Percentiles rank a stretch among this genome's conserved stretches.
Conservation (phyloP, 768 basidiomycete species). For the Trametes punicea region DNA sequence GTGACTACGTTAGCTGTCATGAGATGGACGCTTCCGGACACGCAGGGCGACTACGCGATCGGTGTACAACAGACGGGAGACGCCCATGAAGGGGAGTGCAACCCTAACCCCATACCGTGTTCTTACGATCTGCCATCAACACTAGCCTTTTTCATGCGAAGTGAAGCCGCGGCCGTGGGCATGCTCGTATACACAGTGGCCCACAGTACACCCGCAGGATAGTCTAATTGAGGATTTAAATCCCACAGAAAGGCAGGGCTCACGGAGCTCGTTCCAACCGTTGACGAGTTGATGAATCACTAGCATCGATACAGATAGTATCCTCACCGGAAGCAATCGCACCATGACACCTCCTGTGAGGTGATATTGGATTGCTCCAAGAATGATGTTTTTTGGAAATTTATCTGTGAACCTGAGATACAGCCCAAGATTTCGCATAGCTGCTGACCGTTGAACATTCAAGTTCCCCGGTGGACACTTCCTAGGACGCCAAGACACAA, state of each 20-base stretch:
- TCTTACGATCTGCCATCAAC: background rate
- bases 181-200: background rate
- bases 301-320: too few species aligned
- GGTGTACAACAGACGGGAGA: background rate
- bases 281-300: too few species aligned
- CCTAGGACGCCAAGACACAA: background rate
- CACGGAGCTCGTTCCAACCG: too few species aligned
- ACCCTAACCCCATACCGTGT: background rate
- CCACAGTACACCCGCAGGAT: background rate
- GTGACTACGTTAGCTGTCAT: too few species aligned
- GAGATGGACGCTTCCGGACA: too few species aligned
- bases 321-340: too few species aligned
- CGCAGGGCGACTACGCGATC: too few species aligned
- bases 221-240: background rate
- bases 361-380: too few species aligned
- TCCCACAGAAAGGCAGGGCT: background rate
- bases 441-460: background rate
- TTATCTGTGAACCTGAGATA: too few species aligned
- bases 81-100: background rate
- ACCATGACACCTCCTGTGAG: too few species aligned
- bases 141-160: background rate
- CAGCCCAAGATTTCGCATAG: background rate
- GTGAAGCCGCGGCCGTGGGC: too few species aligned
- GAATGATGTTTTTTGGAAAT: too few species aligned
- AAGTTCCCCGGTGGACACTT: conserved; percentile 1